Percentiles rank a stretch among this genome's conserved stretches.
Conservation (phyloP, 495 filamentous ascomycete genomes). For the Chaetomium cochliodes region DNA sequence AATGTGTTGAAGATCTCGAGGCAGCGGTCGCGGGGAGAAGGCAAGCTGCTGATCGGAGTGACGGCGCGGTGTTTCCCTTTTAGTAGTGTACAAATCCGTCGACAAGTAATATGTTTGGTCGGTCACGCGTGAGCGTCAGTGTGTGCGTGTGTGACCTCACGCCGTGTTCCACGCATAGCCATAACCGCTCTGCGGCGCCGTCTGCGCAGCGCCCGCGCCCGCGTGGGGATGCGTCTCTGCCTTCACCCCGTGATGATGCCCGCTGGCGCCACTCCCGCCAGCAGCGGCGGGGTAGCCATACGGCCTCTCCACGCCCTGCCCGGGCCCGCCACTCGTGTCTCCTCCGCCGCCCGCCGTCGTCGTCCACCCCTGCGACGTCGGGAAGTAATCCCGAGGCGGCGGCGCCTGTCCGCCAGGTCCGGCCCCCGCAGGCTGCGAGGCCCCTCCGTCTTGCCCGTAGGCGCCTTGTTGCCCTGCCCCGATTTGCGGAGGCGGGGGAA, state of each 20-base stretch:
- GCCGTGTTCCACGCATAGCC: constrained; percentile 34
- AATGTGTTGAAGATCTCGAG: too few relatives aligned
- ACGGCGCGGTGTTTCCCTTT: too few relatives aligned
- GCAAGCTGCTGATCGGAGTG: too few relatives aligned
- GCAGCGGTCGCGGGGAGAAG: too few relatives aligned
- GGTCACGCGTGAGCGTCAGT: too few relatives aligned
- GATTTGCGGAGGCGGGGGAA: not conserved
- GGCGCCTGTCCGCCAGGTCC: constrained; percentile 27
- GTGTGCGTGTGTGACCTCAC: not conserved
- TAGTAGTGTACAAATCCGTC: too few relatives aligned
- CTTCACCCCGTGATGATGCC: constrained; percentile 20
- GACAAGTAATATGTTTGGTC: too few relatives aligned
- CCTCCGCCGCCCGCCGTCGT: constrained; percentile 41
- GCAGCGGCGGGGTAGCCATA: constrained; percentile 38
- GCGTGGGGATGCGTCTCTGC: constrained; percentile 16
- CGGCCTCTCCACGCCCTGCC: constrained; percentile 33
- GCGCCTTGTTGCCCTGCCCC: not conserved
- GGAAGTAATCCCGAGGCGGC: constrained; percentile 47
- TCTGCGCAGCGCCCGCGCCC: constrained; percentile 8
- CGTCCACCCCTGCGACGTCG: constrained; percentile 46
- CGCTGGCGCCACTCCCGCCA: not conserved
- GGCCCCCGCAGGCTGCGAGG: not conserved
- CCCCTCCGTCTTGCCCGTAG: not conserved
- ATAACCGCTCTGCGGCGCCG: constrained; percentile 14
- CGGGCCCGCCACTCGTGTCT: not conserved